Evolutionary conservation across 2,329 filamentous ascomycete species (phyloP).

Genomic region (Clonostachys sp.): DNA sequence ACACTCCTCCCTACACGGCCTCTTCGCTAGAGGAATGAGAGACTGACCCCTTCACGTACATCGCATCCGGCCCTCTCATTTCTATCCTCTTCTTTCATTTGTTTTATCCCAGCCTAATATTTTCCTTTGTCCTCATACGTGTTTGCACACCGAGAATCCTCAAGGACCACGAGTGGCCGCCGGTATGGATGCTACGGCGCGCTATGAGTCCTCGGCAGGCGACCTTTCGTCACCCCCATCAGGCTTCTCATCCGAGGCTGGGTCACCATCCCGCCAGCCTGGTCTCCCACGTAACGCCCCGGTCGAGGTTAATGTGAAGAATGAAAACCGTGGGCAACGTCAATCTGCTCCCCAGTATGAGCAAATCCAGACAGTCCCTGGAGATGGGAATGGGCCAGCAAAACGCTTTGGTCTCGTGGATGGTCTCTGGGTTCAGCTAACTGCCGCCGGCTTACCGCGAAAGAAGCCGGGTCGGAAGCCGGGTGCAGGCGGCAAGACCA

Average conservation of each 20-base stretch:
- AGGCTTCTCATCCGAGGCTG: slow-evolving; percentile 42
- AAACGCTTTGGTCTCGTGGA: slow-evolving; percentile 27
- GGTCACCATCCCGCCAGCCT: slow-evolving; percentile 34
- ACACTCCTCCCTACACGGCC: too few relatives aligned
- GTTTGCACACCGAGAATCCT: too few relatives aligned
- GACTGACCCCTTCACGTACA: too few relatives aligned
- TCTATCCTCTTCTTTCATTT: too few relatives aligned
- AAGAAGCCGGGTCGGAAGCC: slow-evolving; percentile 65
- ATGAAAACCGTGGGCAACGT: slow-evolving; percentile 17
- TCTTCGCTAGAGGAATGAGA: too few relatives aligned
- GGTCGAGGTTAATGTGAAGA: slow-evolving; percentile 45
- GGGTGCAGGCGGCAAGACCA: slow-evolving; percentile 46
- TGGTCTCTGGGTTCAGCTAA: slow-evolving; percentile 41
- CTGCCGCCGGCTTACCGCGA: slow-evolving; percentile 52
- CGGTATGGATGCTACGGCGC: slow-evolving; percentile 8
- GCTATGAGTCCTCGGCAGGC: slow-evolving; percentile 41
- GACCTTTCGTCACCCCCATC: slow-evolving; percentile 48
- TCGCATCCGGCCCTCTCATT: too few relatives aligned
- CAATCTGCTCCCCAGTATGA: background rate
- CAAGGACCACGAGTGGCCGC: too few relatives aligned
- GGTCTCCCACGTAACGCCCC: slow-evolving; percentile 20
- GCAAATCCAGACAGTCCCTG: slow-evolving; percentile 9
- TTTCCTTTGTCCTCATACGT: too few relatives aligned
- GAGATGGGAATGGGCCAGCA: background rate
- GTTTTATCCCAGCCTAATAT: too few relatives aligned